Evolutionary conservation across 1,139 yeast genomes (phyloP), one percentile per base, ranked within the genome.

Genomic region (Lodderomyces oxycetoniae): DNA sequence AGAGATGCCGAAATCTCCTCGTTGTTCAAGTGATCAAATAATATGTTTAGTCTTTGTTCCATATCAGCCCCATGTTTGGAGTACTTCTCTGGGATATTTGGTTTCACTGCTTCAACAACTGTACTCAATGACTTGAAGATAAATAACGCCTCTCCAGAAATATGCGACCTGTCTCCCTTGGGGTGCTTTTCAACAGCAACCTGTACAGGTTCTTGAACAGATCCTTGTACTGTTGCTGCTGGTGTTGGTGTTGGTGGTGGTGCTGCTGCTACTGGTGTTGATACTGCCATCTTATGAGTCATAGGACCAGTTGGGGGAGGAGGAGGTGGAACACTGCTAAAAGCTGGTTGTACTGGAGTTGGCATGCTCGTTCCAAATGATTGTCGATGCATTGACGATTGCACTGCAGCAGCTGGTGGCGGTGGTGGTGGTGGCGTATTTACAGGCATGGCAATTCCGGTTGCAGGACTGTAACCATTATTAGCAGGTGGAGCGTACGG

Each of bases 21-120:
- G 47, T 81, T 84, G 57, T 83, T 84, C 63, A 91, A 74, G 50
- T 81, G 91, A 48, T 81, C 91, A 56, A 74, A 87, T 48, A 91
- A 67, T 38, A 87, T 73, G 46, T 77, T 74, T 41, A 91, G 63
- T 55, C 97, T 76, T 62, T 82, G 82, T 48, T 79, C 91, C 55
- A 94, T 80, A 55, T 91, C 97, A 34, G 65, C 67, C 32, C 84
- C 75, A 52, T 88, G 96, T 43, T 78, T 81, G 26, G 70, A 57
- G 52, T 76, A 87, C 53, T 76, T 80, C 37, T 77, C 84, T 15
- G 96, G 96, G 32, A 88, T 74, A 32, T 67, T 66, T 14, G 95
- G 94, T 47, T 79, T 76, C 17, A 86, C 78, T 16, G 75, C 68
- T 28, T 68, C 74, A 44, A 85, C 59, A 44, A 77, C 78, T 4